These are phyloP conservation scores for Yarrowia sp. DNA, from an alignment of 805 yeast genomes.

Conservation along the genomic window DNA sequence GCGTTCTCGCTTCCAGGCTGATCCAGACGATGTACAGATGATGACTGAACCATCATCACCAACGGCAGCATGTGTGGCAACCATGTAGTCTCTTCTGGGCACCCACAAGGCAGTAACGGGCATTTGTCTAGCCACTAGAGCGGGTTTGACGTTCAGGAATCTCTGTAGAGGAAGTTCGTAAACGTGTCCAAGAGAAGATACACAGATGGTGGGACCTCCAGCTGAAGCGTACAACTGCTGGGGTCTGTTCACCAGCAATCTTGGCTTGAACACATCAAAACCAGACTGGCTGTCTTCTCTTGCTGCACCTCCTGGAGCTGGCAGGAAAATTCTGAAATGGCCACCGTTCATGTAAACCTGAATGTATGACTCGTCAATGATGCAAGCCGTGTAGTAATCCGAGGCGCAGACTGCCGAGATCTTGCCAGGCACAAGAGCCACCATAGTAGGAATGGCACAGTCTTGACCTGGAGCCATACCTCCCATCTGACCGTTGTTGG, in stretches of 20 bases:
- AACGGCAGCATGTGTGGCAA: conserved; percentile 65
- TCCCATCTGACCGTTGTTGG: conserved; percentile 81
- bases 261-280: conserved; percentile 31
- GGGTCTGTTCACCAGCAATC: conserved; percentile 24
- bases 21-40: conserved; percentile 66
- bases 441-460: conserved; percentile 43
- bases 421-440: conserved; percentile 46
- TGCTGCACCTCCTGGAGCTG: conserved; percentile 34
- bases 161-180: conserved; percentile 33
- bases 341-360: conserved; percentile 59
- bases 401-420: conserved; percentile 61
- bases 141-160: conserved; percentile 29
- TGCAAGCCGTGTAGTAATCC: conserved; percentile 67
- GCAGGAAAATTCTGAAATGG: conserved; percentile 49
- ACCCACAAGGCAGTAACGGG: conserved; percentile 34
- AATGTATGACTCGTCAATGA: conserved; percentile 57
- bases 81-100: conserved; percentile 47
- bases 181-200: conserved; percentile 35
- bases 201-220: conserved; percentile 31
- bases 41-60: conserved; percentile 67
- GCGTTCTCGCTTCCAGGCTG: conserved; percentile 47
- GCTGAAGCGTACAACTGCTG: conserved; percentile 32
- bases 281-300: conserved; percentile 4
- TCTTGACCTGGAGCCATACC: conserved; percentile 42
- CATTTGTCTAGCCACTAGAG: conserved; percentile 29